Conservation (phyloP, 352 stramenopile species). For the Pilasporangium apinafurcum region DNA sequence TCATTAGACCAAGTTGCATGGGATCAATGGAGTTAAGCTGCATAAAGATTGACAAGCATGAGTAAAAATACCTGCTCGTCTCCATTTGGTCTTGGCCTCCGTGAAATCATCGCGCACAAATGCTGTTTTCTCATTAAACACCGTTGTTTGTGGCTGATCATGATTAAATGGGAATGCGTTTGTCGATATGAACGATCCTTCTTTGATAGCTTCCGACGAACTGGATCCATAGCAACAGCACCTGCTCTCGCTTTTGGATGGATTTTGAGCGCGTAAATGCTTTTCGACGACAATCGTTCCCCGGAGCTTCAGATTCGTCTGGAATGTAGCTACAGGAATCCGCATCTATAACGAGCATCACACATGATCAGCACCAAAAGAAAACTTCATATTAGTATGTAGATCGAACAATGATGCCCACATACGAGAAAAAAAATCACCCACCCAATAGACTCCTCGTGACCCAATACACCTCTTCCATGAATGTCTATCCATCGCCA, state of each 20-base stretch:
- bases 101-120: slow-evolving; percentile 11
- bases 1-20: not conserved
- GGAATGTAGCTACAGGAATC: slow-evolving; percentile 17
- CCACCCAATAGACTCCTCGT: slow-evolving; percentile 33
- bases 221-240: no score
- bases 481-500: slow-evolving; percentile 49
- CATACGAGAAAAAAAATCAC: not conserved
- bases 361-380: slow-evolving; percentile 4
- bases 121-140: not conserved
- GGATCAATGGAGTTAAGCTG: not conserved
- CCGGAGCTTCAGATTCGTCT: slow-evolving; percentile 16
- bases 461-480: slow-evolving; percentile 61
- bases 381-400: no score
- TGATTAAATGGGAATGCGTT: no score
- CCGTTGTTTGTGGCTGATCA: not conserved
- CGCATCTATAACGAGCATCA: slow-evolving; percentile 13
- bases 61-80: slow-evolving; percentile 5
- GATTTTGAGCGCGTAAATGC: slow-evolving; percentile 21
- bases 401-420: no score
- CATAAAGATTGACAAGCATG: no score
- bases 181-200: no score
- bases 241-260: slow-evolving; percentile 1
- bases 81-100: slow-evolving; percentile 1
- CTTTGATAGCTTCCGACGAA: no score
- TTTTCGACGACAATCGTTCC: slow-evolving; percentile 23